These are phyloP conservation scores for Prunus padus DNA, from an alignment of 306 rosid genomes.

Conservation along the genomic window DNA sequence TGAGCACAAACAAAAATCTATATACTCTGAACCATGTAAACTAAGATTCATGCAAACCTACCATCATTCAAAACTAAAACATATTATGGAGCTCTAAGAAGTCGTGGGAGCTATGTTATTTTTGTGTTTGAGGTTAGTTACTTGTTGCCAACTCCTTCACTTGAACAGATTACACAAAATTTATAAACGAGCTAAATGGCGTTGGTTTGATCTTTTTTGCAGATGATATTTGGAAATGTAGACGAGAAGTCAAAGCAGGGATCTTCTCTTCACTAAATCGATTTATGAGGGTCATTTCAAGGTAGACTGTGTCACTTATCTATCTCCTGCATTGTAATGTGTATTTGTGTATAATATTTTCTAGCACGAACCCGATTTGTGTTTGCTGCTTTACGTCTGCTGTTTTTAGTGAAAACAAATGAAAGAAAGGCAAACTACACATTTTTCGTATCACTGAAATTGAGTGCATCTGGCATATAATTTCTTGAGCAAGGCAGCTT, in stretches of 20 bases:
- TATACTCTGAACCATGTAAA: no score
- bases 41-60: no score
- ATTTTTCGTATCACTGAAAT: background rate
- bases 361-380: background rate
- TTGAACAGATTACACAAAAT: background rate
- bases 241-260: slow-evolving; percentile 60
- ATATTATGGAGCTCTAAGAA: no score
- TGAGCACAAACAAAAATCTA: no score
- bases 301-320: slow-evolving; percentile 18
- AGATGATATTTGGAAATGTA: slow-evolving; percentile 65
- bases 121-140: slow-evolving; percentile 74
- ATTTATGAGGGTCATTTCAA: slow-evolving; percentile 74
- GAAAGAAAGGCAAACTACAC: background rate
- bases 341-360: background rate
- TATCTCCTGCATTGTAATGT: slow-evolving; percentile 2
- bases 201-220: slow-evolving; percentile 22
- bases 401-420: background rate
- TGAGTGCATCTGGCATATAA: background rate
- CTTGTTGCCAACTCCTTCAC: slow-evolving; percentile 27
- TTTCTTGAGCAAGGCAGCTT: background rate
- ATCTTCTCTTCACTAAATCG: slow-evolving; percentile 77
- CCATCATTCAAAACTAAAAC: no score
- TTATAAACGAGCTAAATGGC: background rate
- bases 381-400: background rate
- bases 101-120: no score